Base-by-base conservation (phyloP, 1,139 yeast species). In the Oligophagozyma castellii region DNA sequence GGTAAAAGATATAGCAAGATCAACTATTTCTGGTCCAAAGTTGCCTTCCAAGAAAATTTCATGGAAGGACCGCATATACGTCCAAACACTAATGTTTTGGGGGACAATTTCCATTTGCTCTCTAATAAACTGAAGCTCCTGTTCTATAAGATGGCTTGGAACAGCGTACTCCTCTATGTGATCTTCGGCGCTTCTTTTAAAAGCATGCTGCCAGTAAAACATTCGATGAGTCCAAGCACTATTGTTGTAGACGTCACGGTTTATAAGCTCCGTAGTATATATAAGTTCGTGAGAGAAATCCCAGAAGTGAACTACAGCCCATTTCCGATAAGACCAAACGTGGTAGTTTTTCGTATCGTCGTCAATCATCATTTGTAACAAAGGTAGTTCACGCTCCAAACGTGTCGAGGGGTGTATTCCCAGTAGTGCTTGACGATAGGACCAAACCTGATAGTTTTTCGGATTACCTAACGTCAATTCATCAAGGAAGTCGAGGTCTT, bases 361-460 rank as follows among this genome's bases (percentile, higher is more conserved):
- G 14, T 67, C 70, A 7, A 89, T 56, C 76, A 86, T 77, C 25
- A 68, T 56, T 27, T 65, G 64, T 29, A 79, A 57, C 12, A 81
- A 59, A 3, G 79, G 76, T 34, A 62, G 63, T 44, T 84, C 95
- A 19, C 71, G 55, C 29, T 54, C 58, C 5, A 70, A 60, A 26
- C 58, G 53, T 34, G 69, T 73, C 28, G 29, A 38, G 19, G 37
- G 51, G 35, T 43, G 54, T 20, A 35, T 39, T 24, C 59, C 60
- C 30, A 74, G 57, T 5, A 77, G 43, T 27, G 70, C 53, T 46
- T 79, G 86, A 30, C 95, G 67, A 48, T 86, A 83, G 45, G 84
- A 81, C 98, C 98, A 89, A 16, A 89, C 77, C 54, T 89, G 99
- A 57, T 92, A 89, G 57, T 86, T 89, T 53, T 89, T 89, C 27